These are phyloP conservation scores for Fusarium udum DNA, from an alignment of 2,329 filamentous ascomycete genomes.

Conservation along the genomic window DNA sequence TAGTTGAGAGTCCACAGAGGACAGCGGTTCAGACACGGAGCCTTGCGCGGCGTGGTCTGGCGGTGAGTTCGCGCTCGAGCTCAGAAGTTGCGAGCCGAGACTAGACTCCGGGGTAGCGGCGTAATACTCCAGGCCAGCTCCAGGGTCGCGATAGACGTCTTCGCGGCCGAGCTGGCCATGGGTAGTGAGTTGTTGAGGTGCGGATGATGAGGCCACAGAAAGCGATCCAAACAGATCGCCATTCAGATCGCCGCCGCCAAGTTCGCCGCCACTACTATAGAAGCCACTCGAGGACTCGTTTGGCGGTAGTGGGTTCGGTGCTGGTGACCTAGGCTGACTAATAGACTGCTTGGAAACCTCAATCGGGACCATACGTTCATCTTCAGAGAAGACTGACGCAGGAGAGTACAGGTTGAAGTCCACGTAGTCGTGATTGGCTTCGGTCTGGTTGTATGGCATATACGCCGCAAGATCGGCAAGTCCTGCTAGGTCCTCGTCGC, in stretches of 20 bases:
- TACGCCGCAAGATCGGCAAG: conserved; percentile 13
- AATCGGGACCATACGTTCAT: conserved; percentile 54
- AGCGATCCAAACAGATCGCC: conserved; percentile 9
- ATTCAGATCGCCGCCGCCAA: not conserved
- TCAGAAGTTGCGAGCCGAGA: conserved; percentile 4
- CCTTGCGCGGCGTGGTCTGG: not conserved
- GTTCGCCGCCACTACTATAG: conserved; percentile 1
- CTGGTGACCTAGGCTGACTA: conserved; percentile 30
- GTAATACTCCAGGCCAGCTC: conserved; percentile 18
- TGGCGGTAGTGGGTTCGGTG: conserved; percentile 18
- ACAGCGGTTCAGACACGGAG: not conserved
- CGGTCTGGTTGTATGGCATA: conserved; percentile 39
- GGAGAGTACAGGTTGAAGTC: conserved; percentile 68
- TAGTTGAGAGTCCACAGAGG: not conserved
- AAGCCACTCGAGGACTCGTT: conserved; percentile 13
- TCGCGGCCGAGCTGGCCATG: conserved; percentile 15
- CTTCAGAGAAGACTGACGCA: conserved; percentile 57
- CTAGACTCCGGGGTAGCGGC: conserved; percentile 7
- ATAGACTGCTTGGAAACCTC: conserved; percentile 34
- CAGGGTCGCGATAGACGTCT: conserved; percentile 30
- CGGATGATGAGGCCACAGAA: not conserved
- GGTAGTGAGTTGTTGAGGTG: conserved; percentile 6
- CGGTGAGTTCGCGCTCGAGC: not conserved
- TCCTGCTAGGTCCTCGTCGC: conserved; percentile 9
- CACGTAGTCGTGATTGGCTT: conserved; percentile 53